These are phyloP conservation scores for Thymus mandschuricus DNA, from an alignment of 257 asterid species.

Conservation along the genomic window DNA sequence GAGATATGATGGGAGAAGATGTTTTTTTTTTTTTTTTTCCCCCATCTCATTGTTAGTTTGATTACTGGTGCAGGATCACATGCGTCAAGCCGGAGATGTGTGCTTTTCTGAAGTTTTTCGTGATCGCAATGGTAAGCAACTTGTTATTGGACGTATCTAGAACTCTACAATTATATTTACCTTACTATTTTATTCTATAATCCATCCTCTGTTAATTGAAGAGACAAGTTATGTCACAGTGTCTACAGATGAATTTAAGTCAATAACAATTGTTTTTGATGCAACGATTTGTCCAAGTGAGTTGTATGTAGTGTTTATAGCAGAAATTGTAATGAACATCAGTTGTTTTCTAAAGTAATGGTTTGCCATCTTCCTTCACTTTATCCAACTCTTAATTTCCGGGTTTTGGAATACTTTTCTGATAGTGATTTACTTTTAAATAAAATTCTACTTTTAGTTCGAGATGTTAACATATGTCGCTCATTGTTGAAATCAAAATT, in stretches of 20 bases:
- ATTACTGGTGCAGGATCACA: slow-evolving; percentile 61
- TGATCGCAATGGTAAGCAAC: slow-evolving; percentile 60
- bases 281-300: background rate
- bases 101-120: slow-evolving; percentile 83
- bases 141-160: background rate
- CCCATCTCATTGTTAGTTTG: background rate
- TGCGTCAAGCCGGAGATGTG: slow-evolving; percentile 94
- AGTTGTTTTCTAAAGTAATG: background rate
- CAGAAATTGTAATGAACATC: background rate
- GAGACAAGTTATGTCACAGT: background rate
- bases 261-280: background rate
- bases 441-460: background rate
- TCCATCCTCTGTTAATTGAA: background rate
- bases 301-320: background rate
- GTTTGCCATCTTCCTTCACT: background rate
- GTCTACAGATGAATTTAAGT: background rate
- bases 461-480: background rate
- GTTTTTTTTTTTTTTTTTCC: background rate
- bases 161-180: background rate
- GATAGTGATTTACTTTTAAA: background rate
- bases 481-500: background rate
- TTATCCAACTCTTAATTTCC: background rate
- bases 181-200: background rate
- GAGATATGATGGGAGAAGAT: slow-evolving; percentile 12
- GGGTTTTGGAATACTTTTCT: background rate